Conservation (phyloP, 257 asterid genomes). For the Echites panduratus region DNA sequence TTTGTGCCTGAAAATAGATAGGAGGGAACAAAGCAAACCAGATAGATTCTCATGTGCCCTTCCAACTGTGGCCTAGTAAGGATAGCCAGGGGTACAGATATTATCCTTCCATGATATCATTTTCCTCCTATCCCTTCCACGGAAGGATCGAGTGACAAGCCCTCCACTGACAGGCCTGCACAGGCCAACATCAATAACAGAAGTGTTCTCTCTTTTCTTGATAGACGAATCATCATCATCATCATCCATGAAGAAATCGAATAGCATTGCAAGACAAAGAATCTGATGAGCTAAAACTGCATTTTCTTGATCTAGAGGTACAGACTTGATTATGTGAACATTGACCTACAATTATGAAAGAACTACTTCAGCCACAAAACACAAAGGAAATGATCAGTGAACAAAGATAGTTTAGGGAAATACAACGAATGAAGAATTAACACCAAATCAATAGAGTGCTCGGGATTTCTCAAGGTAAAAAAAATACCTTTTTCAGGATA, state of each 20-base stretch:
- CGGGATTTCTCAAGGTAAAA: neutral
- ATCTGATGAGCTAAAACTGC: conserved; percentile 69
- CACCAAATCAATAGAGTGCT: neutral
- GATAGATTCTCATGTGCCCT: neutral
- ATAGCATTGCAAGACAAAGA: conserved; percentile 81
- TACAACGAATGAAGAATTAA: neutral
- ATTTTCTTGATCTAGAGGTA: conserved; percentile 62
- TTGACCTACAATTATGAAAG: conserved; percentile 56
- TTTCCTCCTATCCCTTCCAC: conserved; percentile 90
- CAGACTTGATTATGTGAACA: conserved; percentile 52
- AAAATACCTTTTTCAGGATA: neutral
- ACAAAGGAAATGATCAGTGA: neutral
- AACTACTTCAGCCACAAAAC: conserved; percentile 2
- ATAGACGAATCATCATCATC: conserved; percentile 29
- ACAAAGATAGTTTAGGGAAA: neutral
- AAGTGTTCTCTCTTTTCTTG: conserved; percentile 42
- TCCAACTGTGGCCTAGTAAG: conserved; percentile 33
- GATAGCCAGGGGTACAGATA: conserved; percentile 64
- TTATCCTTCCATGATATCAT: conserved; percentile 89
- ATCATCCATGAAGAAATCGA: conserved; percentile 67
- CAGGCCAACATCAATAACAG: conserved; percentile 72
- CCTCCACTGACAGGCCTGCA: conserved; percentile 69
- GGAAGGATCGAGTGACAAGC: conserved; percentile 59
- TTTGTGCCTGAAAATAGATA: neutral
- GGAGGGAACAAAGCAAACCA: neutral